A percentile compares a stretch with the other conserved stretches of the same genome.
Conservation (phyloP, 2,329 filamentous ascomycete genomes). For the Myriosclerotinia duriaeana region DNA sequence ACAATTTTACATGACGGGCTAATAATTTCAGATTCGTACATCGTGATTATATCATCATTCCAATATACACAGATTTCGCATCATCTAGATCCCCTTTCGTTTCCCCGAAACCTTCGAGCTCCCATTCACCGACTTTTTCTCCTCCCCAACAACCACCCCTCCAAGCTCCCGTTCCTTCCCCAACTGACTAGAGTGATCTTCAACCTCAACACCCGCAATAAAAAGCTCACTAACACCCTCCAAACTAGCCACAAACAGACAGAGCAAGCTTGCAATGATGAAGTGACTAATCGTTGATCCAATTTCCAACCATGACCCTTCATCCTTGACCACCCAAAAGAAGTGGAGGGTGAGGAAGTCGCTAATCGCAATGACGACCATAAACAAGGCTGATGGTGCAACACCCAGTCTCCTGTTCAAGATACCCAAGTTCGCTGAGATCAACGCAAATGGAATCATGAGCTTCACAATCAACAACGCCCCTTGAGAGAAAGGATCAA, state of each 20-base stretch:
- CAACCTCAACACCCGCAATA: constrained; percentile 75
- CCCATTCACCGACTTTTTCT: constrained; percentile 27
- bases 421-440: constrained; percentile 92
- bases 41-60: constrained; percentile 10
- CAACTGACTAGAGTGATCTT: constrained; percentile 35
- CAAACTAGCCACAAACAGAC: constrained; percentile 84
- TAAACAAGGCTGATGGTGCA: constrained; percentile 85
- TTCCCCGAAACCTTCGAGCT: constrained; percentile 24
- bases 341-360: constrained; percentile 93
- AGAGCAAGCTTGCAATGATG: constrained; percentile 83
- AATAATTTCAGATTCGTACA: background rate
- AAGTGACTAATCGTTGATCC: constrained; percentile 97
- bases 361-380: constrained; percentile 87
- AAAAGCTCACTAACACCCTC: constrained; percentile 84
- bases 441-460: constrained; percentile 87
- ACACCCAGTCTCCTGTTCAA: constrained; percentile 82
- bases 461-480: constrained; percentile 85
- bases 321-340: constrained; percentile 96
- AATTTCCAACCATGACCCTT: constrained; percentile 96
- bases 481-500: constrained; percentile 89
- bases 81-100: constrained; percentile 22
- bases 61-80: constrained; percentile 5
- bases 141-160: constrained; percentile 27
- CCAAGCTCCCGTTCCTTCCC: constrained; percentile 38
- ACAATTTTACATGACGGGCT: background rate